Conservation (phyloP, 768 basidiomycete genomes). For the Boletellus sp. region DNA sequence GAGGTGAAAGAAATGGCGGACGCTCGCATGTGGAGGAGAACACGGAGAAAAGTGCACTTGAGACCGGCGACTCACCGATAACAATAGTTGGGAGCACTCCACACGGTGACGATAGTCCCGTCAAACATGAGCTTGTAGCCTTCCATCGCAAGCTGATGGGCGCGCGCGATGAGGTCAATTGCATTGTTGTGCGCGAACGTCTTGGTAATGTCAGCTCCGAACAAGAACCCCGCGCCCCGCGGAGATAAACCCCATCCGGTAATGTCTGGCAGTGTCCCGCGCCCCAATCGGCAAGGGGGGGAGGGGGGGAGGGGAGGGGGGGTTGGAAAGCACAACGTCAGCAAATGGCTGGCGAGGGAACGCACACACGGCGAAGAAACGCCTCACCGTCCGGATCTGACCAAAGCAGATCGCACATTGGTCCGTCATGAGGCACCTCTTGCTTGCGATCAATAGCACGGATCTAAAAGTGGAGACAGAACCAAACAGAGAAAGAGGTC, state of each 20-base stretch:
- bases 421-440: constrained; percentile 97
- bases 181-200: constrained; percentile 86
- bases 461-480: constrained; percentile 50
- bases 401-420: constrained; percentile 99
- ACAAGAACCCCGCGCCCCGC: constrained; percentile 94
- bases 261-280: constrained; percentile 53
- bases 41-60: too few species aligned
- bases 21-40: constrained; percentile 12
- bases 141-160: constrained; percentile 98
- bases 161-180: constrained; percentile 92
- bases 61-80: constrained; percentile 86
- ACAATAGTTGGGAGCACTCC: constrained; percentile 98
- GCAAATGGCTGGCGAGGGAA: constrained; percentile 7
- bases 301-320: too few species aligned
- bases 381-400: constrained; percentile 91
- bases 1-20: constrained; percentile 16
- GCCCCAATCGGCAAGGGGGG: background rate
- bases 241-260: constrained; percentile 95
- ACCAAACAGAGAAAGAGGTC: constrained; percentile 16
- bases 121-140: constrained; percentile 98
- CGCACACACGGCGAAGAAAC: constrained; percentile 5
- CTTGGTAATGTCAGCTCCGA: constrained; percentile 90
- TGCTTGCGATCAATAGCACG: constrained; percentile 93
- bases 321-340: background rate
- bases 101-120: constrained; percentile 90